Evolutionary conservation across 2,329 filamentous ascomycete genomes (phyloP).

Genomic region (Ilyonectria sp.): DNA sequence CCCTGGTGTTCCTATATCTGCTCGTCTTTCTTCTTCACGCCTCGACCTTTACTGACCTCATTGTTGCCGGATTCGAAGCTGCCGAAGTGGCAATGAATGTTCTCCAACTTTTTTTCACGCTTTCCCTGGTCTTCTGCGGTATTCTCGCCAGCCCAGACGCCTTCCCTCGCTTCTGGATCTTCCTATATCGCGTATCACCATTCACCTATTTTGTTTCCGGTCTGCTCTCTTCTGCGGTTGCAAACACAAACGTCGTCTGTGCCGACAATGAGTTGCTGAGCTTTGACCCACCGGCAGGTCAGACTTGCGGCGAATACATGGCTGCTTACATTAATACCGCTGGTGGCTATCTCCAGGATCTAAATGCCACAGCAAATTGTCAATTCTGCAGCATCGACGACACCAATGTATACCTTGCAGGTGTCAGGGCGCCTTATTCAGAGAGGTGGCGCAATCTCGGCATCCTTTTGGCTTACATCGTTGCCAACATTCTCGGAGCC

Average conservation of each 20-base stretch:
- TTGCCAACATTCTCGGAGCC: conserved; percentile 71
- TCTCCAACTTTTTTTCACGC: conserved; percentile 75
- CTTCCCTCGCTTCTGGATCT: conserved; percentile 66
- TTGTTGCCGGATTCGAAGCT: conserved; percentile 74
- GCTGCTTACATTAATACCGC: conserved; percentile 60
- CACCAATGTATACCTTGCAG: conserved; percentile 68
- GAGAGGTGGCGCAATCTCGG: conserved; percentile 80
- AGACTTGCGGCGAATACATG: conserved; percentile 75
- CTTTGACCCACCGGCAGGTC: conserved; percentile 71
- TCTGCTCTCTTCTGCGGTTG: conserved; percentile 76
- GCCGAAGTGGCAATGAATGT: conserved; percentile 78
- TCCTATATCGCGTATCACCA: conserved; percentile 79
- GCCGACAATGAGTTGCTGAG: conserved; percentile 80
- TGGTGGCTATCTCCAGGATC: conserved; percentile 70
- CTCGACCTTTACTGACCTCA: conserved; percentile 76
- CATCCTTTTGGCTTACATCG: conserved; percentile 71
- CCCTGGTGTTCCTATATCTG: conserved; percentile 75
- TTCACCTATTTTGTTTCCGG: conserved; percentile 86
- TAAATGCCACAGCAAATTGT: conserved; percentile 68
- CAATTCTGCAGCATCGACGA: conserved; percentile 67
- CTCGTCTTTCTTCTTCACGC: conserved; percentile 76
- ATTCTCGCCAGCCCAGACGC: conserved; percentile 57
- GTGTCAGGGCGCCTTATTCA: conserved; percentile 66
- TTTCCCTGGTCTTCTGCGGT: conserved; percentile 63
- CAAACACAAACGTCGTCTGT: too few relatives aligned